A percentile compares a stretch with the other conserved stretches of the same genome.
Conservation (phyloP, 768 basidiomycete genomes). For the Rossbeevera mucosa region DNA sequence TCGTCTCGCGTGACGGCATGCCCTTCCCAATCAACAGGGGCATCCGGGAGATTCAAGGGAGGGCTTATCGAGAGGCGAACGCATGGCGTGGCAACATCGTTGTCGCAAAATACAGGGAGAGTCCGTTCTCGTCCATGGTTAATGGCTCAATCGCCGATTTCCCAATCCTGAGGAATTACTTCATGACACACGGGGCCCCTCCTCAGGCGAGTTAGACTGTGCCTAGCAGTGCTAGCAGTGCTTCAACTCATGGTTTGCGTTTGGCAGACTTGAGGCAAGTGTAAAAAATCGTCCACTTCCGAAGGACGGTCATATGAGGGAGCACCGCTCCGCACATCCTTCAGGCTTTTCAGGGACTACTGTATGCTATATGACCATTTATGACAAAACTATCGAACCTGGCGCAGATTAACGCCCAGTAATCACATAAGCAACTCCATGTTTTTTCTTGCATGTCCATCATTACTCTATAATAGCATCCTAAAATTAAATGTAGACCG, state of each 20-base stretch:
- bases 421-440: constrained; percentile 16
- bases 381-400: constrained; percentile 20
- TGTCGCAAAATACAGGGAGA: constrained; percentile 61
- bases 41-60: constrained; percentile 70
- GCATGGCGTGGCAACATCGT: constrained; percentile 83
- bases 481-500: constrained; percentile 8
- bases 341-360: constrained; percentile 15
- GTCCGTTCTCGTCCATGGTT: constrained; percentile 49
- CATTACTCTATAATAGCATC: constrained; percentile 18
- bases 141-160: constrained; percentile 82
- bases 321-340: constrained; percentile 1
- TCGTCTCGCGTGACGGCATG: constrained; percentile 73
- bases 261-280: constrained; percentile 26
- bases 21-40: constrained; percentile 77
- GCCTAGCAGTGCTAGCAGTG: constrained; percentile 11
- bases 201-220: constrained; percentile 32
- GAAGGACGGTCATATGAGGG: background rate
- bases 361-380: constrained; percentile 25
- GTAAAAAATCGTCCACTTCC: constrained; percentile 9
- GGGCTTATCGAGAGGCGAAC: constrained; percentile 50
- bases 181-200: constrained; percentile 61
- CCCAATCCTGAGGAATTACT: constrained; percentile 75
- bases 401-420: background rate
- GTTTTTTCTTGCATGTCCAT: constrained; percentile 21
- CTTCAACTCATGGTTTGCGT: constrained; percentile 19